Percentiles rank a stretch among this genome's conserved stretches.
phyloP scores from a whole-genome alignment of 2,329 filamentous ascomycete species.

The Ascochyta koolunga region DNA sequence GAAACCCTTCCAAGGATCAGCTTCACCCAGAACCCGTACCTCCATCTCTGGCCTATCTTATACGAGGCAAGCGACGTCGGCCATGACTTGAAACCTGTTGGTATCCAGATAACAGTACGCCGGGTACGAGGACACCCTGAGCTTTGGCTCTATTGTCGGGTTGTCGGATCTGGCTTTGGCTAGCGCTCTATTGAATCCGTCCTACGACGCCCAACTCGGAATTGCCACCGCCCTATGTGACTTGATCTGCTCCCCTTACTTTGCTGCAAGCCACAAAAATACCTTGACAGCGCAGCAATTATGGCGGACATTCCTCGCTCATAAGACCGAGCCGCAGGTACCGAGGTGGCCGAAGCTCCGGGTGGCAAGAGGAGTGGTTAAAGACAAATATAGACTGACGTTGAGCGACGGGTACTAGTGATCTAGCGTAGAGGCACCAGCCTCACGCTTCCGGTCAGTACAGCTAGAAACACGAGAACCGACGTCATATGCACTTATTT shows the following conservation, averaged over 20 bases:
- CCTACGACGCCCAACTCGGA: not conserved
- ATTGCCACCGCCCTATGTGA: not conserved
- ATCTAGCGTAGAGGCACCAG: conserved; percentile 8
- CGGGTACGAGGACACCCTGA: not conserved
- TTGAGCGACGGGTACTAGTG: conserved; percentile 4
- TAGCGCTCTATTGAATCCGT: not conserved
- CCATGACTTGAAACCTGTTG: not conserved
- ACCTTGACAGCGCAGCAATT: conserved; percentile 1
- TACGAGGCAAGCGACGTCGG: not conserved
- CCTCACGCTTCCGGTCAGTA: conserved; percentile 5
- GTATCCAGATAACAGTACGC: not conserved
- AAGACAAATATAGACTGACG: conserved; percentile 10
- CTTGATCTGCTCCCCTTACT: not conserved
- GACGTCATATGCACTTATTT: conserved; percentile 8
- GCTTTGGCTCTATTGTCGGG: not conserved
- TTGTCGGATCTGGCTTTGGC: not conserved
- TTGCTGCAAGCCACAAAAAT: not conserved
- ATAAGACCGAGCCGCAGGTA: not conserved
- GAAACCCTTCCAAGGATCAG: not conserved
- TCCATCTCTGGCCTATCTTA: not conserved
- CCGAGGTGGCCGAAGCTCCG: not conserved
- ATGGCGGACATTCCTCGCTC: not conserved
- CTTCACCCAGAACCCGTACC: too few species aligned
- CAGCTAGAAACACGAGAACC: conserved; percentile 6
- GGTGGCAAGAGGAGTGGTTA: conserved; percentile 1